Base-by-base conservation (phyloP, 495 filamentous ascomycete genomes). In the Neurospora tetrasperma region DNA sequence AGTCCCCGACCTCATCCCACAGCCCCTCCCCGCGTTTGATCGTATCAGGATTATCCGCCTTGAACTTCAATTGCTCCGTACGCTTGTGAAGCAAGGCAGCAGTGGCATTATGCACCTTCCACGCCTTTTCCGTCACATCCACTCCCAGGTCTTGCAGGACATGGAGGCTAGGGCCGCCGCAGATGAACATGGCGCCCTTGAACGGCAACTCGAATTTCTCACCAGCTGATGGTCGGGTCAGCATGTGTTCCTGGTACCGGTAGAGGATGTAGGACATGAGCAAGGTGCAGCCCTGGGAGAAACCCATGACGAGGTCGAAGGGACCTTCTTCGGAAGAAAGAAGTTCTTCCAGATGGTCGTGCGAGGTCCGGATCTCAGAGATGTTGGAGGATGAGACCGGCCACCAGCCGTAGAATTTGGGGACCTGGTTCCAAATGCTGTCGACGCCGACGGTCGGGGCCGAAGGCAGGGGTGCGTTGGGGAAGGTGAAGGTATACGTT, bases 221-320 rank as follows among this genome's bases (percentile, higher is more conserved):
- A 3, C 20, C 48, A 4, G 10, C 0, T 3, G 9, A 0, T 6
- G 48, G 20, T 27, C 10, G 77, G 72, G 16, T 76, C 59, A 9
- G 76, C 54, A 14, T 78, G 77, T 6, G 73, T 71, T 83, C 79
- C 72, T 75, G 76, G 69, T 78, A 76, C n/a, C 82, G 80, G 71
- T 82, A 82, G 18, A 85, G 69, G 14, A 87, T 78, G 75, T 83
- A 82, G 72, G 80, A 85, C 5, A 83, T 82, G 38, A 87, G 83
- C 0, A 91, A 75, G 5, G 83, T 77, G 70, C 86, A 88, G 18
- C 89, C 89, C 69, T 91, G 88, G 8, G 87, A 89, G 76, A 89
- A 91, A 74, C 83, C 83, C 74, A 90, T 79, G 10, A 90, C 84
- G 20, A 84, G 83, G 75, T 91, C 90, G 80, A 88, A 91, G 3